Evolutionary conservation across 257 asterid genomes (phyloP), one percentile per base, ranked within the genome.

Genomic region (Gentiana dahurica): DNA sequence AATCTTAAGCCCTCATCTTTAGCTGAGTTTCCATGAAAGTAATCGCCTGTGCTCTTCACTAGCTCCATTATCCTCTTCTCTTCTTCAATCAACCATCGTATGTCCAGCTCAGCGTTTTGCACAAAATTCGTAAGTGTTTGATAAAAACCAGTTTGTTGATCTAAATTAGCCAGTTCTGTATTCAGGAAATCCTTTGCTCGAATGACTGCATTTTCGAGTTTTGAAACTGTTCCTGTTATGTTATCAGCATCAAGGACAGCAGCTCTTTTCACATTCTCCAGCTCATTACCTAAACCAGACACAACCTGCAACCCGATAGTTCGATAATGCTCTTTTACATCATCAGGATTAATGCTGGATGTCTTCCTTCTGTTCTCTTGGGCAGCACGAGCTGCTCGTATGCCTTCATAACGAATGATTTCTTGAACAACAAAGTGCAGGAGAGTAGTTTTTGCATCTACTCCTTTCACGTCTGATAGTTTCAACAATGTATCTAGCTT

Each of bases 341-440:
- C 81, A 33, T 77, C 81, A 0, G 86, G 68, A 54, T 69, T 79
- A 24, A 72, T 4, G 57, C 77, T 81, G 61, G 82, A 73, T 58
- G 59, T 38, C 66, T 79, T 74, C 39, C 10, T 10, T 36, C 10
- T 10, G 34, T 57, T 64, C 50, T 79, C 85, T 70, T 58, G 73
- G 51, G 78, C 78, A 33, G 71, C 75, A 60, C 81, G 85, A 34
- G 79, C 81, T 72, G 92, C 95, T 73, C 83, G 73, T 64, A 65
- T 45, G 59, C 97, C 97, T 83, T 86, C 97, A 1, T 92, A 79
- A 33, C 91, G 84, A 73, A 75, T 76, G 60, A 89, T 89, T 73
- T 89, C 97, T 72, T 75, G 89, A 56, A 86, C 95, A n/a, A 89
- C 95, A 65, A 89, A 89, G 73, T 79, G 97, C 58, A 89, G 59